Percentiles rank a stretch among this genome's conserved stretches.
Conservation (phyloP, 768 basidiomycete species). For the Termitomyces sp. region DNA sequence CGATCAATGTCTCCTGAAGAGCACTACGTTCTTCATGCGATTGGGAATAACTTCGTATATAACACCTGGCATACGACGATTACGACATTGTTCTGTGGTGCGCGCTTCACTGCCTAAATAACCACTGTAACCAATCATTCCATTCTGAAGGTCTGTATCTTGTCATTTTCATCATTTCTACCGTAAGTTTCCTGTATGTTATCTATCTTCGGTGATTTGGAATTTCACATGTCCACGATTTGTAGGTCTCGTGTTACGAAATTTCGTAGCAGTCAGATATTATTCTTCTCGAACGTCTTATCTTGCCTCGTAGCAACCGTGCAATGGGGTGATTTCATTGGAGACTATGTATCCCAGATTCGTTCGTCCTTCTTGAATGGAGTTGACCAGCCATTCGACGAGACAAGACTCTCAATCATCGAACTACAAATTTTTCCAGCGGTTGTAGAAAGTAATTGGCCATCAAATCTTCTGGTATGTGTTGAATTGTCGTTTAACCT, state of each 20-base stretch:
- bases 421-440: neutral
- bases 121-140: neutral
- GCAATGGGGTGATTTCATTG: neutral
- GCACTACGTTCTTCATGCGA: neutral
- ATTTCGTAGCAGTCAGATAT: neutral
- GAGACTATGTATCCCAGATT: constrained; percentile 1
- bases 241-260: neutral
- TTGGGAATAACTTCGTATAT: neutral
- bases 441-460: constrained; percentile 1
- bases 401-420: neutral
- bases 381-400: neutral
- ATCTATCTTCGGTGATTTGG: neutral
- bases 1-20: neutral
- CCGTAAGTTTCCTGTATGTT: neutral
- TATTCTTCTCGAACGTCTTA: neutral
- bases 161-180: neutral
- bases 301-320: neutral
- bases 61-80: neutral
- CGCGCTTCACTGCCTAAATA: neutral
- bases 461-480: constrained; percentile 1
- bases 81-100: neutral
- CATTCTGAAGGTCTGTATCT: neutral
- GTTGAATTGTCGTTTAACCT: too few relatives aligned
- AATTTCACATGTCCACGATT: neutral
- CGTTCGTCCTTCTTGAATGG: neutral